Evolutionary conservation across 1,284 basidiomycete genomes (phyloP).

Genomic region (Ceratobasidium sp.): DNA sequence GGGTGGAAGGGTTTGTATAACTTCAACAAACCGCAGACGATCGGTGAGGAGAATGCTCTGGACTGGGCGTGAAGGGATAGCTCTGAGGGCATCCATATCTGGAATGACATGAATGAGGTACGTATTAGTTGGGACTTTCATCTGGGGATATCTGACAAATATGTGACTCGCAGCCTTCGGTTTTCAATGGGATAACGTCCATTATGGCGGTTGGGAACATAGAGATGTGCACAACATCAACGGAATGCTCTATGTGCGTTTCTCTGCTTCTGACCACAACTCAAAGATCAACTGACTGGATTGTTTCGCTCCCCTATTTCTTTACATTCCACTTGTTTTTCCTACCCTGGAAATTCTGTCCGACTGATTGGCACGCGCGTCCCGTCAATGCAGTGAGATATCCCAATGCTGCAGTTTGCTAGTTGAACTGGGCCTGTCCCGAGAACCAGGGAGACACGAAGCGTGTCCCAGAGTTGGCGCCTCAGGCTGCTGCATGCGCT

Average conservation of each 20-base stretch:
- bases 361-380: constrained; percentile 45
- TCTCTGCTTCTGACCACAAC: not conserved
- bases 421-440: too few relatives aligned
- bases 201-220: constrained; percentile 96
- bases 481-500: too few relatives aligned
- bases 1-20: constrained; percentile 93
- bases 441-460: too few relatives aligned
- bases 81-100: constrained; percentile 86
- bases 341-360: not conserved
- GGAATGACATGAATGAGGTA: constrained; percentile 99
- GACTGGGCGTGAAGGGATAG: constrained; percentile 78
- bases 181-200: constrained; percentile 96
- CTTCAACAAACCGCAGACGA: constrained; percentile 57
- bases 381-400: too few relatives aligned
- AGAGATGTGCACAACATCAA: constrained; percentile 96
- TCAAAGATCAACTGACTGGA: not conserved
- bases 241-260: constrained; percentile 70
- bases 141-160: not conserved
- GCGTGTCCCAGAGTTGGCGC: too few relatives aligned
- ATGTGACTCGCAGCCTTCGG: constrained; percentile 72
- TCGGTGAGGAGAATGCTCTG: constrained; percentile 55
- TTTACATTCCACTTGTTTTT: not conserved
- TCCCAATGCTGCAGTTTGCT: too few relatives aligned
- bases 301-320: not conserved
- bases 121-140: constrained; percentile 47